Evolutionary conservation across 1,139 yeast species (phyloP), one percentile per base, ranked within the genome.

Genomic region (Candida frijolesensis): DNA sequence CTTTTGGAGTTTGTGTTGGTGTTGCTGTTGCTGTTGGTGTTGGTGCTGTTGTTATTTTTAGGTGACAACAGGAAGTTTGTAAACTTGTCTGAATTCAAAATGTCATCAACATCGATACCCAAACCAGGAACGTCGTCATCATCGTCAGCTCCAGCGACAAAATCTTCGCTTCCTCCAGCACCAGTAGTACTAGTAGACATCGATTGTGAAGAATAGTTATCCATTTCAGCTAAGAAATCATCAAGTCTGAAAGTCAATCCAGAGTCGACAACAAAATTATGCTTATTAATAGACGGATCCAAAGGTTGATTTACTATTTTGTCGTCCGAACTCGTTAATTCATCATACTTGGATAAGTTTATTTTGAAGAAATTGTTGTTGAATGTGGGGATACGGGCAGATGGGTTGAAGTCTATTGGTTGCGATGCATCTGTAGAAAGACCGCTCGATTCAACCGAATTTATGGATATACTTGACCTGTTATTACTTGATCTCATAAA

Each of bases 91-190:
- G 76, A 69, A 50, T 72, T 75, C 52, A 75, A 64, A 47, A 76
- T 71, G 51, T 70, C 78, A 56, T 76, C 81, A 9, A 75, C 80
- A 57, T 76, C 79, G 46, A 76, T 75, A 4, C 79, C 80, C 2
- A 76, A 75, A 0, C 75, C 73, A 14, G 67, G 70, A 45, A 71
- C 78, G 46, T 72, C 77, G 16, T 71, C 77, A 42, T 65, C 71
- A 15, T 41, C 51, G 45, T 70, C 75, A 38, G 29, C 29, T 2
- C 66, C 72, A 22, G 65, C 72, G 19, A 58, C 68, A 42, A 43
- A 41, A 34, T 46, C 51, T 11, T 50, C 49, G 15, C 43, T 42
- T 11, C 68, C 74, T 18, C 61, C 52, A 50, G 10, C 48, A 16
- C 19, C 41, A 2, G 41, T 15, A 1, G 16, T 11, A 4, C 41